Evolutionary conservation across 768 basidiomycete genomes (phyloP).

Genomic region (Trametes elegans): DNA sequence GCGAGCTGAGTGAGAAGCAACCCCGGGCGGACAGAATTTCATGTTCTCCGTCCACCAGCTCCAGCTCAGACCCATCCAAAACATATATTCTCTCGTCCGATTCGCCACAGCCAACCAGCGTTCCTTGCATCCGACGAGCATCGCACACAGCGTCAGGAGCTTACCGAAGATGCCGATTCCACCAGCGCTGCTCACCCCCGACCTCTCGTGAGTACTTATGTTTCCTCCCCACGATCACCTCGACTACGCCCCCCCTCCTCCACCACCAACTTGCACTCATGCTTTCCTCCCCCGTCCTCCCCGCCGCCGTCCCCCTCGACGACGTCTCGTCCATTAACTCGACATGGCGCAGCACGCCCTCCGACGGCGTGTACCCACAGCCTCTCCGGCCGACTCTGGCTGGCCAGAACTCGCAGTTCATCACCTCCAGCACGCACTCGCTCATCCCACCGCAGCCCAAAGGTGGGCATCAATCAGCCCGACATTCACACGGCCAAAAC

Average conservation of each 20-base stretch:
- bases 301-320: slow-evolving; percentile 4
- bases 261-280: slow-evolving; percentile 5
- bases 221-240: neutral
- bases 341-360: slow-evolving; percentile 18
- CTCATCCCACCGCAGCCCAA: neutral
- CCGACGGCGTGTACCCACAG: slow-evolving; percentile 22
- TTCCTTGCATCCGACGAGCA: neutral
- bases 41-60: slow-evolving; percentile 19
- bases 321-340: neutral
- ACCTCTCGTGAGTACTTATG: slow-evolving; percentile 26
- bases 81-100: neutral
- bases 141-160: neutral
- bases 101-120: neutral
- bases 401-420: slow-evolving; percentile 8
- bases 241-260: neutral
- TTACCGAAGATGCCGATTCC: slow-evolving; percentile 26
- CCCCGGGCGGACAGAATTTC: neutral
- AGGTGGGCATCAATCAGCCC: slow-evolving; percentile 5
- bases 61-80: neutral
- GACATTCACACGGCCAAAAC: neutral
- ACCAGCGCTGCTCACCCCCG: slow-evolving; percentile 25
- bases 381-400: slow-evolving; percentile 22
- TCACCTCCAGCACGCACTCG: slow-evolving; percentile 1
- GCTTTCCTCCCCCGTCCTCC: slow-evolving; percentile 11
- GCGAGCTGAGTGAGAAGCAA: neutral